phyloP scores from a whole-genome alignment of 306 rosid genomes.

The Gastrolobium bilobum region DNA sequence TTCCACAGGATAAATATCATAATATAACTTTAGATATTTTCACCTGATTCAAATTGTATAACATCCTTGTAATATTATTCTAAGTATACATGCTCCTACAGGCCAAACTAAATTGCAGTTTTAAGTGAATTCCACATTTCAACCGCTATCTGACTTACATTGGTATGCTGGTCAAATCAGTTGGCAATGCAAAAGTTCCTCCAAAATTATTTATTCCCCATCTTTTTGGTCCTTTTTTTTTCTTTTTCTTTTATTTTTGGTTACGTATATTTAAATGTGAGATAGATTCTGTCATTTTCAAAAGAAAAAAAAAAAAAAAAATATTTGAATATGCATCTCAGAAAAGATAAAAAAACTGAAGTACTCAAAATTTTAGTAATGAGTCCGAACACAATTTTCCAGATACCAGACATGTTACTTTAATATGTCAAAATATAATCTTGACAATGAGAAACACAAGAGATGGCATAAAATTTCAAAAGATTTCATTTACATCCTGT shows the following conservation, averaged over 20 bases:
- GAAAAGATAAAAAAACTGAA: background rate
- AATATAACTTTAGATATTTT: slow-evolving; percentile 3
- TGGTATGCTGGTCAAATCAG: slow-evolving; percentile 35
- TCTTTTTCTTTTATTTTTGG: background rate
- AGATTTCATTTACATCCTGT: slow-evolving; percentile 42
- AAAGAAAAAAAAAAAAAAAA: background rate
- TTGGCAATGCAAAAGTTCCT: slow-evolving; percentile 20
- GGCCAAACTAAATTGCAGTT: slow-evolving; percentile 31
- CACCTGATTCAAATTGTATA: slow-evolving; percentile 31
- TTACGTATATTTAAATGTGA: background rate
- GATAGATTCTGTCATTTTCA: slow-evolving; percentile 33
- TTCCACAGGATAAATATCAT: slow-evolving; percentile 19
- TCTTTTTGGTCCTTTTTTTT: slow-evolving; percentile 21
- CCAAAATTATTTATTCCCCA: slow-evolving; percentile 8
- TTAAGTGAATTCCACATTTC: slow-evolving; percentile 16
- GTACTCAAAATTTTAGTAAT: slow-evolving; percentile 10
- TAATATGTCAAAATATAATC: slow-evolving; percentile 22
- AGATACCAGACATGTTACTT: slow-evolving; percentile 25
- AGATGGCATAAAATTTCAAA: slow-evolving; percentile 15
- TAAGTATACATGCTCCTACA: background rate
- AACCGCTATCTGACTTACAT: background rate
- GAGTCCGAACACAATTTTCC: slow-evolving; percentile 3
- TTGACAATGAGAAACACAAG: slow-evolving; percentile 3
- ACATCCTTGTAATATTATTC: slow-evolving; percentile 36
- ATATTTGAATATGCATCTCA: slow-evolving; percentile 14